Evolutionary conservation across 192 early-diverging fungal genomes (phyloP).

Genomic region (Backusella westeae): DNA sequence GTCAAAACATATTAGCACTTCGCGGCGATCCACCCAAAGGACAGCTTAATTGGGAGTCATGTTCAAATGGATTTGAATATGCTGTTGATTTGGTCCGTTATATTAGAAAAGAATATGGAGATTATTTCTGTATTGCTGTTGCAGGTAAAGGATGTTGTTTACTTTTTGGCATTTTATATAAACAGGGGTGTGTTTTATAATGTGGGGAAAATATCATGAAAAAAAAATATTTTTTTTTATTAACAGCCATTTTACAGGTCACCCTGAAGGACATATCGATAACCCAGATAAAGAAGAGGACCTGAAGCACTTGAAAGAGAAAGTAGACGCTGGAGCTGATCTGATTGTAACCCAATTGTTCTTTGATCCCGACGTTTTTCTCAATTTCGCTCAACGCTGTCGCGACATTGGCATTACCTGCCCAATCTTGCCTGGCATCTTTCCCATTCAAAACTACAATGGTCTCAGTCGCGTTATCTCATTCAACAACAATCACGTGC

Average conservation of each 20-base stretch:
- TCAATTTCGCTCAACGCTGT: slow-evolving; percentile 74
- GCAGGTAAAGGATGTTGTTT: slow-evolving; percentile 73
- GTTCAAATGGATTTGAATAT: slow-evolving; percentile 76
- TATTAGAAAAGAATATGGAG: slow-evolving; percentile 81
- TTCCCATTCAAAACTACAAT: slow-evolving; percentile 92
- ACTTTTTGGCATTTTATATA: not conserved
- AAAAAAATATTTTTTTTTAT: not conserved
- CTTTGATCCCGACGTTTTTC: slow-evolving; percentile 79
- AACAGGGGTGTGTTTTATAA: not conserved
- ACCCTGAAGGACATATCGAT: slow-evolving; percentile 93
- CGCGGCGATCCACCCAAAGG: slow-evolving; percentile 92
- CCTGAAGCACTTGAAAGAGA: slow-evolving; percentile 75
- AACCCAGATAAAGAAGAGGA: slow-evolving; percentile 74
- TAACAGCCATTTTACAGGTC: slow-evolving; percentile 46
- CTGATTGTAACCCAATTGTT: slow-evolving; percentile 95
- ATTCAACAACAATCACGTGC: slow-evolving; percentile 84
- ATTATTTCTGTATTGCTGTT: slow-evolving; percentile 97
- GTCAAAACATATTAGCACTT: slow-evolving; percentile 94
- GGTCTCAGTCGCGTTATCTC: slow-evolving; percentile 87
- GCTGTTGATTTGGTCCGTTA: slow-evolving; percentile 90
- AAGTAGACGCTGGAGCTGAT: slow-evolving; percentile 92
- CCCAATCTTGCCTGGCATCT: slow-evolving; percentile 88
- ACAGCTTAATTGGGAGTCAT: slow-evolving; percentile 72
- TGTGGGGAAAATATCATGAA: not conserved
- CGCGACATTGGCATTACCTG: slow-evolving; percentile 70